Base-by-base conservation (phyloP, 495 filamentous ascomycete species). In the Jackrogersella minutella region DNA sequence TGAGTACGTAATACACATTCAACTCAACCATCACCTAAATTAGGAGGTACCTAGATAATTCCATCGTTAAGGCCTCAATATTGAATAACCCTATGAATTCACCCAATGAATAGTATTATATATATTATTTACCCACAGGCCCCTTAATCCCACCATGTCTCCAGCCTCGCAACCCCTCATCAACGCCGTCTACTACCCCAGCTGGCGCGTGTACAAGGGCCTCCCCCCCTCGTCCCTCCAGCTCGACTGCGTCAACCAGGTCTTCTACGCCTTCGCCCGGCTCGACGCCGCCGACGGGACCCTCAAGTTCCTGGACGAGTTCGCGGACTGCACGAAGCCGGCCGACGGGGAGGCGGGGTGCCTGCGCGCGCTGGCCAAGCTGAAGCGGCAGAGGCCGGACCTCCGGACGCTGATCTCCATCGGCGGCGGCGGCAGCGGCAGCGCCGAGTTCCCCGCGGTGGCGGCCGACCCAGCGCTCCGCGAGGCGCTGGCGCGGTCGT, bases 211-310 rank as follows among this genome's bases (percentile, higher is more conserved):
- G 10, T 92, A 93, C 73, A 82, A 83, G 58, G 82, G 86, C 62
- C 84, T 89, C 51, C 81, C 90, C 33, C 91, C 91, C 9, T 90
- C 88, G 1, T 86, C 86, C 3, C 75, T 95, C 30, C 80, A 85
- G 58, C 72, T 88, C 57, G 82, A 82, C 28, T 82, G 82, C 36
- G 77, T 90, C 31, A 86, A 90, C 24, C 90, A 92, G 69, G 81
- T 93, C 19, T 93, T 89, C 71, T 95, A 95, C 73, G 89, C 91
- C 46, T 94, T 93, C 85, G 88, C 87, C 54, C 41, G 51, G 3
- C 43, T 71, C 3, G 61, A 65, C 43, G 26, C 36, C 16, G 58
- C 36, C 16, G 58, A 71, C 33, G 71, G 73, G 24, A 57, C 68
- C 31, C 71, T 82, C 40, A 71, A 72, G 17, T 75, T 86, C 60